phyloP scores from a whole-genome alignment of 148 eudicot species.

The Vaccinium vitisidaea region DNA sequence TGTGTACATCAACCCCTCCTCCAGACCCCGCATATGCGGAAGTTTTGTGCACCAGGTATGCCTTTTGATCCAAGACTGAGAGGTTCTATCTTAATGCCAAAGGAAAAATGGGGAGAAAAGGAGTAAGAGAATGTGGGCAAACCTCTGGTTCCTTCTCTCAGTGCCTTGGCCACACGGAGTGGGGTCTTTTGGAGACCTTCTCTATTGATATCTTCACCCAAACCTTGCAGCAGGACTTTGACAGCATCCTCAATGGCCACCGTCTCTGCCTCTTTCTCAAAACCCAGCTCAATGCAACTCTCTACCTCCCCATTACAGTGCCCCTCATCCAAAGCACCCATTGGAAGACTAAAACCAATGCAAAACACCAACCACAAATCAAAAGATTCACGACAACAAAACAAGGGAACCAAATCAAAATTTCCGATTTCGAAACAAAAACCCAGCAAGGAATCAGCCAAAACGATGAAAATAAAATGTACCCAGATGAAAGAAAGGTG shows the following conservation, averaged over 20 bases:
- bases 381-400: no score
- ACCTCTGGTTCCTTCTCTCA: slow-evolving; percentile 84
- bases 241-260: slow-evolving; percentile 74
- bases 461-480: neutral
- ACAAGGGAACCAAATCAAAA: neutral
- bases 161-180: slow-evolving; percentile 89
- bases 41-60: no score
- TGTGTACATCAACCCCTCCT: no score
- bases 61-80: neutral
- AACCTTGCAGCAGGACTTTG: slow-evolving; percentile 68
- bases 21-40: no score
- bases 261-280: slow-evolving; percentile 44
- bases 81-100: neutral
- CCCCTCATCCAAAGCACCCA: slow-evolving; percentile 89
- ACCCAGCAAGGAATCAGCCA: slow-evolving; percentile 1
- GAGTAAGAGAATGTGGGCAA: neutral
- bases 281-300: slow-evolving; percentile 33
- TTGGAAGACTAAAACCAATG: slow-evolving; percentile 29
- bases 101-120: neutral
- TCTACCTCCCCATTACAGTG: slow-evolving; percentile 50
- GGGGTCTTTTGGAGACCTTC: slow-evolving; percentile 88
- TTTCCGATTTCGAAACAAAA: neutral
- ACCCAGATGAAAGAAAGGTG: neutral
- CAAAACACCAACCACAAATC: neutral
- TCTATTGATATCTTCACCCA: slow-evolving; percentile 85